Conservation (phyloP, 176 grass and related monocot species). For the Leersia perrieri region DNA sequence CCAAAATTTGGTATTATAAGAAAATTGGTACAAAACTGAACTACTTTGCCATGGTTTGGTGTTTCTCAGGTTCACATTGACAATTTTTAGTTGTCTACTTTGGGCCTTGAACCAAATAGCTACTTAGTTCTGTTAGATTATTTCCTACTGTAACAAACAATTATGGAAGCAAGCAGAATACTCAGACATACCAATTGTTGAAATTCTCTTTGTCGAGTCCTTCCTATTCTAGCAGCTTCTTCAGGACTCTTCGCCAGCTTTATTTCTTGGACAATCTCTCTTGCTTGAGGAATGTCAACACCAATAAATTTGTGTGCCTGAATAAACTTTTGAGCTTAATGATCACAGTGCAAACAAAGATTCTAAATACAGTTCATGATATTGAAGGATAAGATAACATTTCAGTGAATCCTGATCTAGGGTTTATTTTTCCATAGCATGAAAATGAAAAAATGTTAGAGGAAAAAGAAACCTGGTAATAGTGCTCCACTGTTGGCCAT, state of each 20-base stretch:
- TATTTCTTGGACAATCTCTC: conserved; percentile 67
- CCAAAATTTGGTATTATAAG: neutral
- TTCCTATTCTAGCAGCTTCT: conserved; percentile 87
- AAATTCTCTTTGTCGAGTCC: conserved; percentile 75
- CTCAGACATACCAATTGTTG: conserved; percentile 66
- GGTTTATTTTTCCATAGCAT: neutral
- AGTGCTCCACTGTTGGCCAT: conserved; percentile 90
- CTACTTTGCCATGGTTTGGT: neutral
- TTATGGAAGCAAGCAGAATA: neutral
- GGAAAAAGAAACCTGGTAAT: conserved; percentile 73
- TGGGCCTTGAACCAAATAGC: neutral
- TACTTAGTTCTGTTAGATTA: neutral
- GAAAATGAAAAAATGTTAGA: neutral
- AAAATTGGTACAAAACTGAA: neutral
- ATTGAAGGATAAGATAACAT: neutral
- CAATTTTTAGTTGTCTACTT: neutral
- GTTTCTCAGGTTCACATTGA: neutral
- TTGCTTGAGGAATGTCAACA: conserved; percentile 56
- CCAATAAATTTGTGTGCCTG: conserved; percentile 89
- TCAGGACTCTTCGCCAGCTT: conserved; percentile 81
- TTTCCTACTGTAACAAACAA: conserved; percentile 2
- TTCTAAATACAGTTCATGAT: neutral
- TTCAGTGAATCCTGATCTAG: neutral
- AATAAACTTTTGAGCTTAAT: neutral
- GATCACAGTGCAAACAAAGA: neutral